Evolutionary conservation across 805 yeast genomes (phyloP).

Genomic region (Sungouiella blattae): DNA sequence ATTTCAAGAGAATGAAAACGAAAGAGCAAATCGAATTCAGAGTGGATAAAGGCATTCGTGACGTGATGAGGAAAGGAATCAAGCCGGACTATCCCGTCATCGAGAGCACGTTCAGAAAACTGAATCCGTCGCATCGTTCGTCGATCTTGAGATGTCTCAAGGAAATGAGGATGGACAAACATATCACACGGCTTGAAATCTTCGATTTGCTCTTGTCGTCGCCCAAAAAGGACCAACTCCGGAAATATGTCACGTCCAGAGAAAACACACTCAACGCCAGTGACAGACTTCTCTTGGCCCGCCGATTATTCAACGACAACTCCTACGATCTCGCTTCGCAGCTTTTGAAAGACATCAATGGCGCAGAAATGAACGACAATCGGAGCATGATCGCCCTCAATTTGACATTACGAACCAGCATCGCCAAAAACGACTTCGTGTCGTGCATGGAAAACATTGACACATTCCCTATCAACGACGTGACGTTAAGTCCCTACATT

Average conservation of each 20-base stretch:
- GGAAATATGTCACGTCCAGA: constrained; percentile 12
- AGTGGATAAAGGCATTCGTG: constrained; percentile 29
- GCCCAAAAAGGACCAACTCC: constrained; percentile 15
- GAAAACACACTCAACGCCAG: constrained; percentile 19
- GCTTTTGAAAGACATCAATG: constrained; percentile 16
- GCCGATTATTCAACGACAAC: constrained; percentile 29
- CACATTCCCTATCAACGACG: constrained; percentile 29
- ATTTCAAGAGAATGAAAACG: constrained; percentile 9
- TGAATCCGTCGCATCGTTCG: constrained; percentile 15
- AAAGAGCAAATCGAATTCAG: constrained; percentile 28
- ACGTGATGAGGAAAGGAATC: constrained; percentile 31
- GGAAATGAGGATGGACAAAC: constrained; percentile 21
- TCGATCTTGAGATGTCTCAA: constrained; percentile 22
- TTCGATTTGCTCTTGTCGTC: constrained; percentile 12
- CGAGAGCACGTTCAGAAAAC: constrained; percentile 27
- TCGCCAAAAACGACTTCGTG: constrained; percentile 17
- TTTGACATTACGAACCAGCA: constrained; percentile 22
- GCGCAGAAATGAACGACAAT: constrained; percentile 23
- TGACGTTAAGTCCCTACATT: constrained; percentile 31
- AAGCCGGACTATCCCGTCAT: constrained; percentile 32
- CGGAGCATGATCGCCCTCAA: constrained; percentile 25
- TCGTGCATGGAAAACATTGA: constrained; percentile 19
- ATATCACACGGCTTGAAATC: constrained; percentile 15
- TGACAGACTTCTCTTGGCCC: constrained; percentile 25
- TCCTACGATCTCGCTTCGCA: constrained; percentile 21